Base-by-base conservation (phyloP, 1,284 basidiomycete genomes). In the Malassezia psittaci region DNA sequence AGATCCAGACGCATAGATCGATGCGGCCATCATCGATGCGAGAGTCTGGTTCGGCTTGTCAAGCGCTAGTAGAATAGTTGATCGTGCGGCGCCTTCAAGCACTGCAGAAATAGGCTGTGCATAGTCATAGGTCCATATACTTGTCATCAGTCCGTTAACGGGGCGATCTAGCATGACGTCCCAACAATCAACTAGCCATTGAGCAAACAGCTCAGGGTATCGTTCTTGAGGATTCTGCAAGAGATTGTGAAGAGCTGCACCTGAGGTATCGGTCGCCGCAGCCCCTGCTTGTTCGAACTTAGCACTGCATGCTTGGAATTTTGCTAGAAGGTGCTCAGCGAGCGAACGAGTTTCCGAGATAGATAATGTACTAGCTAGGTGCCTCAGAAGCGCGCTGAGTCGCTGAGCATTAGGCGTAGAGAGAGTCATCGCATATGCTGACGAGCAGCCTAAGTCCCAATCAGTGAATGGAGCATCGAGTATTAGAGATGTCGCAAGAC, bases 61-160 rank as follows among this genome's bases (percentile, higher is more conserved):
- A 5, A 57, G 50, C 10, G 55, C 50, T 2, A 57, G 16, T 19
- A 57, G 13, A 2, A 52, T 19, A 35, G n/a, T 39, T 7, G 50
- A 45, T 16, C 55, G 50, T n/a, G 45, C 50, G 1, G 55, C 50
- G 16, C 55, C 55, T 16, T 57, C 55, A 15, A 52, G 19, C n/a
- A 39, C 34, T 1, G 18, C 21, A 11, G 55, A 48, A 12, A 57
- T 16, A 15, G 51, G 50, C 9, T 57, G 50, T 12, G 50, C 55
- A 48, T 48, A 57, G 50, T 57, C 55, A n/a, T 48, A 57, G 16
- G 55, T 52, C 50, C 55, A 57, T 8, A 57, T 52, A 6, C 50
- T 40, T 24, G 48, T 39, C 5, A 45, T 47, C 2, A 52, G 45
- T n/a, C 18, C 35, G 12, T 29, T 34, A 4, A 51, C 38, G 19